Percentiles rank a stretch among this genome's conserved stretches.
Conservation (phyloP, 441 rosid species). For the Bocquillonia castaneifolia region DNA sequence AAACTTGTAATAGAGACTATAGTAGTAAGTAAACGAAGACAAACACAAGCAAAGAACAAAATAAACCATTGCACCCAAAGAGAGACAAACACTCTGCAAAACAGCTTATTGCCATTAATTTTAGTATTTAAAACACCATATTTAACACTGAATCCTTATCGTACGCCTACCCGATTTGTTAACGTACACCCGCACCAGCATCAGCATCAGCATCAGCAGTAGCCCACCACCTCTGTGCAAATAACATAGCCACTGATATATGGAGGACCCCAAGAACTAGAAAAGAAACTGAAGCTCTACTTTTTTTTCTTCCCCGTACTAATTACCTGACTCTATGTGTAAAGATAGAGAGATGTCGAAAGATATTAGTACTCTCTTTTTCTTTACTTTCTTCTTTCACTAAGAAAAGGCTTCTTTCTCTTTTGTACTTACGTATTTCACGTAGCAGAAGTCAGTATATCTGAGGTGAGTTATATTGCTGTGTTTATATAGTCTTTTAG, state of each 20-base stretch:
- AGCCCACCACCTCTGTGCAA: constrained; percentile 9
- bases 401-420: too few relatives aligned
- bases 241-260: constrained; percentile 4
- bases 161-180: constrained; percentile 26
- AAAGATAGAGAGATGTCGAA: too few relatives aligned
- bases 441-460: not conserved
- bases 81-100: constrained; percentile 31
- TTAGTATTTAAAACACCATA: not conserved
- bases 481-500: not conserved
- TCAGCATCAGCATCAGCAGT: not conserved
- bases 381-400: too few relatives aligned
- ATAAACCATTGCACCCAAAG: constrained; percentile 1
- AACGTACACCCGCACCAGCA: constrained; percentile 26
- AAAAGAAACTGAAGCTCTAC: constrained; percentile 10
- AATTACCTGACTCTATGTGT: constrained; percentile 5
- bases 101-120: too few relatives aligned
- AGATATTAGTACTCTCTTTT: too few relatives aligned
- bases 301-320: constrained; percentile 20
- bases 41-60: not conserved
- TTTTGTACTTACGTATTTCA: not conserved
- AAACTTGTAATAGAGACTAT: constrained; percentile 22
- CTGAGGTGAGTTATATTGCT: not conserved
- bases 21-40: too few relatives aligned
- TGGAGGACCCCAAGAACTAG: constrained; percentile 11
- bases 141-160: constrained; percentile 24